Percentiles rank a stretch among this genome's conserved stretches.
phyloP scores from a whole-genome alignment of 164 flowering plant genomes.

The Umbellularia californica region DNA sequence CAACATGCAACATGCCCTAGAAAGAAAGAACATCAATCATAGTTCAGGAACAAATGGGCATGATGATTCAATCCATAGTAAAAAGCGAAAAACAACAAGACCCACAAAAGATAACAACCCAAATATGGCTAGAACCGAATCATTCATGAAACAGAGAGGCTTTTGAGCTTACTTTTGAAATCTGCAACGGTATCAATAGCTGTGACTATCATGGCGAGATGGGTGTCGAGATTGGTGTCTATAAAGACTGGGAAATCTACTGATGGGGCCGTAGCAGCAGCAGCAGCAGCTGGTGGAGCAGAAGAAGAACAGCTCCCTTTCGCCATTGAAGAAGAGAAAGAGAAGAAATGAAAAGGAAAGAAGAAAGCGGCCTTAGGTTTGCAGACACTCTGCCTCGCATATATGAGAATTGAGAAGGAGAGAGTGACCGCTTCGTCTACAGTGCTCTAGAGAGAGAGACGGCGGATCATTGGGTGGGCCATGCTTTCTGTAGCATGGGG shows the following conservation, averaged over 20 bases:
- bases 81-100: not conserved
- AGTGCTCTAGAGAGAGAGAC: not conserved
- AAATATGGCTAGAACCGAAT: not conserved
- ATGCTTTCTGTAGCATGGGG: no score
- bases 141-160: not conserved
- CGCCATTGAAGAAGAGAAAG: constrained; percentile 20
- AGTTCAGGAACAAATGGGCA: no score
- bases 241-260: constrained; percentile 37
- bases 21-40: not conserved
- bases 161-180: constrained; percentile 45
- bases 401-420: not conserved
- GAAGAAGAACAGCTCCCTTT: constrained; percentile 4
- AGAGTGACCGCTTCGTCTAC: not conserved
- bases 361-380: no score
- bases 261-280: not conserved
- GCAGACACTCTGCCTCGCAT: no score
- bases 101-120: not conserved
- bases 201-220: constrained; percentile 48
- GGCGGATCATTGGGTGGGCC: no score
- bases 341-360: not conserved
- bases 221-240: constrained; percentile 68
- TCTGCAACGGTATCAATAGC: constrained; percentile 43
- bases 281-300: not conserved
- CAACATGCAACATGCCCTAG: not conserved
- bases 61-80: not conserved